Evolutionary conservation across 2,329 filamentous ascomycete genomes (phyloP), one percentile per base, ranked within the genome.

Genomic region (Dendryphion nanum): DNA sequence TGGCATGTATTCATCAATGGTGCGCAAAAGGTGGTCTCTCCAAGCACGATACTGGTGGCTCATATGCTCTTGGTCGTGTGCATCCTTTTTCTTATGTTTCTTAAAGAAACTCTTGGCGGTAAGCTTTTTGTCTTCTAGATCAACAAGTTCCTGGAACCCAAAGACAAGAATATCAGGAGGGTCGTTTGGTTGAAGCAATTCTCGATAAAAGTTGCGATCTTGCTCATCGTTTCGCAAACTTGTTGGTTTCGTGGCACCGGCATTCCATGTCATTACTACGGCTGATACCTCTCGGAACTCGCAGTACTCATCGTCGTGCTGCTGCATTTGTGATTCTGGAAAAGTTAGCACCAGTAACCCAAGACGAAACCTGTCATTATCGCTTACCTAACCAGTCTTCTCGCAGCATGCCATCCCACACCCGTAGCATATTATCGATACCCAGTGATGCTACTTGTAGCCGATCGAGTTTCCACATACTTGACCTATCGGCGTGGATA

Each of bases 141-240:
- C 93, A 4, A 98, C 93, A n/a, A 98, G 76, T 66, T 98, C 93
- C 65, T 98, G 93, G 64, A 98, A 98, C 1, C 90, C 91, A 72
- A 98, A 98, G 1, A 97, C 80, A 2, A 97, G 70, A 34, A 98
- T 89, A 52, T 97, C 93, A 0, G 93, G 89, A 6, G 85, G 82
- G 26, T 84, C 78, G 45, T 85, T 83, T n/a, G 78, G 79, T 47
- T 83, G 79, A 18, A 98, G 73, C 13, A 95, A 76, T 40, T 91
- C 81, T 48, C 82, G 81, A 57, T 97, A 86, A 63, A 97, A 97
- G 30, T 76, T 75, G 8, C 79, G 78, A 55, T 95, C 88, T 37
- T 78, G 71, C 19, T 80, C 76, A 2, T 81, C 80, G 46, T 86
- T 81, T 38, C 86, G 79, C 21, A 97, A 72, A 55, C 83, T 86